Evolutionary conservation across 2,329 filamentous ascomycete genomes (phyloP).

Genomic region (Rutstroemia sp.): DNA sequence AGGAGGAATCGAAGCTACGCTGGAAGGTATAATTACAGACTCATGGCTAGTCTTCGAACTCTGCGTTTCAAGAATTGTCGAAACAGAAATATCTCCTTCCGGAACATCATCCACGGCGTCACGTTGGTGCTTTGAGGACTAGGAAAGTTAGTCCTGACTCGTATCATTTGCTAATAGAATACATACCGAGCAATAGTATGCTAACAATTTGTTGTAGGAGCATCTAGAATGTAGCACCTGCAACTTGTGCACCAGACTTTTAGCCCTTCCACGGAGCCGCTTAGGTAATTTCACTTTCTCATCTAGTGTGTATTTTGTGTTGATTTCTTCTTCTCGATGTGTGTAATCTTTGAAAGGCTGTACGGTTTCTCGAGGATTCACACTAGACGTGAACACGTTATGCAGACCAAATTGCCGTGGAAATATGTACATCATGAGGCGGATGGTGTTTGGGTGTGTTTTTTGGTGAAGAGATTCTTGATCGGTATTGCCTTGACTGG

Average conservation of each 20-base stretch:
- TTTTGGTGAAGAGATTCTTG: conserved; percentile 5
- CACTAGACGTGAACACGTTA: conserved; percentile 76
- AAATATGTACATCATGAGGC: conserved; percentile 88
- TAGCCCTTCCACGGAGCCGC: conserved; percentile 56
- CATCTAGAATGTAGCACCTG: conserved; percentile 67
- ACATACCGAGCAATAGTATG: conserved; percentile 67
- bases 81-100: conserved; percentile 18
- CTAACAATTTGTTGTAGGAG: conserved; percentile 70
- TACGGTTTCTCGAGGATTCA: conserved; percentile 57
- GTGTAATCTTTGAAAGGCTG: conserved; percentile 81
- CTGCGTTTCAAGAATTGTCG: conserved; percentile 21
- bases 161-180: neutral
- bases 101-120: neutral
- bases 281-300: conserved; percentile 45
- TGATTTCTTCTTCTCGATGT: conserved; percentile 75
- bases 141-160: conserved; percentile 9
- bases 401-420: conserved; percentile 83
- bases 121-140: conserved; percentile 8
- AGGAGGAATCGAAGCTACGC: conserved; percentile 29
- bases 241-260: conserved; percentile 57
- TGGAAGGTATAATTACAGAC: conserved; percentile 8
- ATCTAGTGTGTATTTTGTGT: conserved; percentile 20
- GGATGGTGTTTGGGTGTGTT: conserved; percentile 50
- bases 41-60: neutral
- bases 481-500: conserved; percentile 8